phyloP scores from a whole-genome alignment of 2,329 filamentous ascomycete species.

The Cladorrhinum sp. region DNA sequence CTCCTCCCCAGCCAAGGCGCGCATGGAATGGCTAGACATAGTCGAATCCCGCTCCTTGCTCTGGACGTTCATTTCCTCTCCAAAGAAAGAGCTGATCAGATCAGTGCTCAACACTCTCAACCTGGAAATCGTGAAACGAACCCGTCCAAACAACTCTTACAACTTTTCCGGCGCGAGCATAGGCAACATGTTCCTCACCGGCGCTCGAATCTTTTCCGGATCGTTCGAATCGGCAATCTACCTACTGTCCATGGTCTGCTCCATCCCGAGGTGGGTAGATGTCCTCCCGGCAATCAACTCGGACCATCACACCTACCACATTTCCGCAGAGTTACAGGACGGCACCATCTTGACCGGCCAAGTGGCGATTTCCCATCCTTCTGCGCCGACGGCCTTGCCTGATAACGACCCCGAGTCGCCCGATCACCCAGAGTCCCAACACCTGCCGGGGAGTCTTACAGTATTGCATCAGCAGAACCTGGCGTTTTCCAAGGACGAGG shows the following conservation, averaged over 20 bases:
- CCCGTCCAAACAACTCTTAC: constrained; percentile 69
- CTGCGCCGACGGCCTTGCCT: constrained; percentile 56
- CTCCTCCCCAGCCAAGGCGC: constrained; percentile 56
- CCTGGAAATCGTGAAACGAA: constrained; percentile 73
- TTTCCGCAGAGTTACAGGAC: constrained; percentile 75
- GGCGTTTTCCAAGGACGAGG: constrained; percentile 73
- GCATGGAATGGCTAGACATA: constrained; percentile 81
- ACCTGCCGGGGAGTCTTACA: constrained; percentile 71
- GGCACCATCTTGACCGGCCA: constrained; percentile 82
- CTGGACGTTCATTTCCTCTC: constrained; percentile 68
- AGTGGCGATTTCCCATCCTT: constrained; percentile 87
- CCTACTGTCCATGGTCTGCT: constrained; percentile 79
- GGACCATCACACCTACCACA: constrained; percentile 96
- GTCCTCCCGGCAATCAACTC: constrained; percentile 91
- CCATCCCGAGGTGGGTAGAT: constrained; percentile 70
- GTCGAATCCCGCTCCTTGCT: constrained; percentile 76
- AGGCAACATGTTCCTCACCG: constrained; percentile 78
- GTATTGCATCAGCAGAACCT: constrained; percentile 79
- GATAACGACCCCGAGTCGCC: constrained; percentile 27
- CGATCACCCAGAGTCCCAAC: constrained; percentile 16
- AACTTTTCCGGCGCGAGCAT: constrained; percentile 75
- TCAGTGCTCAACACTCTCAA: constrained; percentile 75
- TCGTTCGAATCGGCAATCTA: constrained; percentile 93
- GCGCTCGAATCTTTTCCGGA: constrained; percentile 84
- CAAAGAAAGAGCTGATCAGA: constrained; percentile 73